Evolutionary conservation across 139 green algal genomes (phyloP).

Genomic region (Picochlorum sp.): DNA sequence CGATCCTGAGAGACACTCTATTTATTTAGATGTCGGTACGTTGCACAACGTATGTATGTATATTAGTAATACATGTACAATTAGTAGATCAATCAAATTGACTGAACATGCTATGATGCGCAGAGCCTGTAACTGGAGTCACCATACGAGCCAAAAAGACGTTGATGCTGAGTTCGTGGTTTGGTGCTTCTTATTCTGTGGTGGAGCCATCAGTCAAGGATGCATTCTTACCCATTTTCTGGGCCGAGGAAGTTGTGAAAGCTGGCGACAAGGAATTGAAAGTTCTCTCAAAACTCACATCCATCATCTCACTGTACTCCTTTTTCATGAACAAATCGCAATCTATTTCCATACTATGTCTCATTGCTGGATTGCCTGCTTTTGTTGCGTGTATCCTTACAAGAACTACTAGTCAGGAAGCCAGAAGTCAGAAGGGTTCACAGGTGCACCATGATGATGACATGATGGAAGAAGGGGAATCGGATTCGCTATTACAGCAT

Average conservation of each 20-base stretch:
- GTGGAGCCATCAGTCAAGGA: constrained; percentile 23
- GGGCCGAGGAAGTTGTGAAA: constrained; percentile 25
- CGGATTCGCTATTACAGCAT: too few species aligned
- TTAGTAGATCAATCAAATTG: too few species aligned
- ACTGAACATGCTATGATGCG: constrained; percentile 1
- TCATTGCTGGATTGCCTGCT: background rate
- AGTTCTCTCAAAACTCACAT: background rate
- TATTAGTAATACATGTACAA: too few species aligned
- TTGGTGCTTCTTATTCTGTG: constrained; percentile 12
- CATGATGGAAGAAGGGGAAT: too few species aligned
- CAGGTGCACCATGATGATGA: background rate
- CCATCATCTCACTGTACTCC: background rate
- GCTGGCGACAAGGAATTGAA: background rate
- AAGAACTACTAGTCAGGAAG: background rate
- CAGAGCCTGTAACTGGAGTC: constrained; percentile 27
- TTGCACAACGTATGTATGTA: too few species aligned
- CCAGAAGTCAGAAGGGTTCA: background rate
- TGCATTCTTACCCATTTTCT: constrained; percentile 47
- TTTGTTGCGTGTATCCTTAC: background rate
- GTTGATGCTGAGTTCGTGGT: constrained; percentile 36
- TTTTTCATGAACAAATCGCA: background rate
- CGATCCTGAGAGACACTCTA: constrained; percentile 2
- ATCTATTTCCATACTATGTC: too few species aligned
- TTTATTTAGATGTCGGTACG: constrained; percentile 16
- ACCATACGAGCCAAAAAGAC: constrained; percentile 34